Evolutionary conservation across 164 flowering plant genomes (phyloP), one percentile per base, ranked within the genome.

Genomic region (Aristolochia californica): DNA sequence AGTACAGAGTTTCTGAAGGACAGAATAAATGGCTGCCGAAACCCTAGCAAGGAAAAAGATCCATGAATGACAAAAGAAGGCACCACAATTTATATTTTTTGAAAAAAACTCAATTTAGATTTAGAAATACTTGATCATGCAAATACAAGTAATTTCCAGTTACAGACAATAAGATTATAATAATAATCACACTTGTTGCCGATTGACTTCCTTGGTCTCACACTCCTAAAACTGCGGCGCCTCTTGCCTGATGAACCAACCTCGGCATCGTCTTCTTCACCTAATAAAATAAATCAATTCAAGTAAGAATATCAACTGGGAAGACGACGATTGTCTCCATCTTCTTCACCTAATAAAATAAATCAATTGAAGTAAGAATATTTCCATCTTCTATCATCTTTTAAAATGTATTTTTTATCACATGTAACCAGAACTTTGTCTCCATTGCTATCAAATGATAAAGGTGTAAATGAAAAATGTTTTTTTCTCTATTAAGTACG

Each of bases 1-100:
- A 5, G 89, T 82, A 67, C 97, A 90, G 63, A 94, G 79, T 65
- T 90, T 94, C 77, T 90, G 96, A 65, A 84, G 75, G 54, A 84
- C 72, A 11, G 74, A 48, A 72, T 77, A 80, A 58, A 79, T 83
- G 50, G 87, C 77, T 62, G 83, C 70, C 60, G 95, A 73, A 61
- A 83, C 77, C 85, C 99, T 94, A 66, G 24, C 45, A 34, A 34
- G 10, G 40, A 34, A 34, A 34, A 34, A 34, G 40, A 34, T 8
- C 7, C 9, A n/a, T n/a, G n/a, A 34, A 34, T 34, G n/a, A 34
- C 5, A 34, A 34, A 34, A 76, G 26, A 47, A 52, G 24, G 55
- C 65, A 60, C 34, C 28, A 48, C 43, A 21, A 48, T 48, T 16
- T 11, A 56, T 21, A 63, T 23, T 60, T 62, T 61, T 48, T 70